Percentiles rank a stretch among this genome's conserved stretches.
phyloP scores from a whole-genome alignment of 2,329 filamentous ascomycete genomes.

The Didymella pomorum region DNA sequence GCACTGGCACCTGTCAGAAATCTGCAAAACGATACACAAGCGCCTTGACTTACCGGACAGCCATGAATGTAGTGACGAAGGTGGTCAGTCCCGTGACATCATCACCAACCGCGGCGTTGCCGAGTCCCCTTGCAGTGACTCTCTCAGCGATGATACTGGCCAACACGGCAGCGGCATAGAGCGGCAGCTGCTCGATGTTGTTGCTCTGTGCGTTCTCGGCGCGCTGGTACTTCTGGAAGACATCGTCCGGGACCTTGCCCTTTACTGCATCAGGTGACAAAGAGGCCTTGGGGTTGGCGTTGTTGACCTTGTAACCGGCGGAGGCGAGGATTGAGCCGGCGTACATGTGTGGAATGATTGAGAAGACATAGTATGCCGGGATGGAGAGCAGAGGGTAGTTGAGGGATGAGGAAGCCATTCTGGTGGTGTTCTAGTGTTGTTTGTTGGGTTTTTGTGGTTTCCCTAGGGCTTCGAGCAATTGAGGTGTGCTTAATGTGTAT shows the following conservation, averaged over 20 bases:
- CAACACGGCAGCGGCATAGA: constrained; percentile 36
- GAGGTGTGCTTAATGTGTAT: neutral
- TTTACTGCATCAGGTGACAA: constrained; percentile 30
- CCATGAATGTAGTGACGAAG: constrained; percentile 32
- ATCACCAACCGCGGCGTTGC: constrained; percentile 15
- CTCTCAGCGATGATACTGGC: constrained; percentile 38
- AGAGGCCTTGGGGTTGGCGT: constrained; percentile 37
- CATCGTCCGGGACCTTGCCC: constrained; percentile 37
- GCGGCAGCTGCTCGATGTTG: constrained; percentile 36
- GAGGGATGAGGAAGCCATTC: constrained; percentile 30
- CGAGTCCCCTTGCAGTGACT: constrained; percentile 26
- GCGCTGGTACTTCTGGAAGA: constrained; percentile 39
- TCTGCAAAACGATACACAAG: too few relatives aligned
- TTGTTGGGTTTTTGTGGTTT: neutral
- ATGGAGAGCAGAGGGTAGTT: constrained; percentile 41
- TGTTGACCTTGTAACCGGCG: constrained; percentile 35
- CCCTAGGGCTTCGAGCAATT: too few relatives aligned
- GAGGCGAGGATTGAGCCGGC: constrained; percentile 24
- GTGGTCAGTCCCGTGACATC: constrained; percentile 34
- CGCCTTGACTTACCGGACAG: constrained; percentile 16
- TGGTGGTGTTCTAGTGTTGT: neutral
- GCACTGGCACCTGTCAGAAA: constrained; percentile 6
- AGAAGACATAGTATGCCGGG: constrained; percentile 40
- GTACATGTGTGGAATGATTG: constrained; percentile 32
- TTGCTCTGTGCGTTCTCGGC: constrained; percentile 39